phyloP scores from a whole-genome alignment of 2,329 filamentous ascomycete genomes.

The Tolypocladium tropicale region DNA sequence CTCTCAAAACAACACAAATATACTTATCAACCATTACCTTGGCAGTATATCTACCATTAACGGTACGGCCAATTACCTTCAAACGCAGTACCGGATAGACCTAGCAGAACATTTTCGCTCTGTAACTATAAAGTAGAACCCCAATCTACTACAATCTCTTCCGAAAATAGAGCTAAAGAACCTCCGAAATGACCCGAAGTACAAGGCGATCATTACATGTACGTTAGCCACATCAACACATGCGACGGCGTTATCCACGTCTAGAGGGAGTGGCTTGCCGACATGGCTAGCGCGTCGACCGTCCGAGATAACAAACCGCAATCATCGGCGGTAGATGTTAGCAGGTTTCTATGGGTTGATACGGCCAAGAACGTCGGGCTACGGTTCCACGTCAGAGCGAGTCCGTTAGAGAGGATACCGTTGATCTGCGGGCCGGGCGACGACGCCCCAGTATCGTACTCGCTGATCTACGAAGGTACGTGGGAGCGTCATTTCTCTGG shows the following conservation, averaged over 20 bases:
- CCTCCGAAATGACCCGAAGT: too few relatives aligned
- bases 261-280: constrained; percentile 61
- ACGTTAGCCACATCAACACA: constrained; percentile 54
- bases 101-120: constrained; percentile 4
- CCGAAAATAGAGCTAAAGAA: neutral
- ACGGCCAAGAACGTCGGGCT: constrained; percentile 53
- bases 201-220: constrained; percentile 15
- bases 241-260: constrained; percentile 60
- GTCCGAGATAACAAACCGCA: neutral
- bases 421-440: constrained; percentile 49
- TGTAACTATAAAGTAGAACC: constrained; percentile 3
- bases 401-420: constrained; percentile 31
- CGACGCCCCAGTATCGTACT: constrained; percentile 58
- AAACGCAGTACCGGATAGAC: constrained; percentile 1
- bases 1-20: constrained; percentile 4
- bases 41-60: constrained; percentile 4
- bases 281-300: constrained; percentile 16
- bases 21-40: constrained; percentile 4
- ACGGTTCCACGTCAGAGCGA: constrained; percentile 46
- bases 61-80: constrained; percentile 4
- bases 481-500: neutral
- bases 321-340: constrained; percentile 3
- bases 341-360: constrained; percentile 58
- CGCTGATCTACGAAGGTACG: constrained; percentile 62
- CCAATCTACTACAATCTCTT: neutral